Evolutionary conservation across 306 rosid species (phyloP), one percentile per base, ranked within the genome.

Genomic region (Biancaea sappan): DNA sequence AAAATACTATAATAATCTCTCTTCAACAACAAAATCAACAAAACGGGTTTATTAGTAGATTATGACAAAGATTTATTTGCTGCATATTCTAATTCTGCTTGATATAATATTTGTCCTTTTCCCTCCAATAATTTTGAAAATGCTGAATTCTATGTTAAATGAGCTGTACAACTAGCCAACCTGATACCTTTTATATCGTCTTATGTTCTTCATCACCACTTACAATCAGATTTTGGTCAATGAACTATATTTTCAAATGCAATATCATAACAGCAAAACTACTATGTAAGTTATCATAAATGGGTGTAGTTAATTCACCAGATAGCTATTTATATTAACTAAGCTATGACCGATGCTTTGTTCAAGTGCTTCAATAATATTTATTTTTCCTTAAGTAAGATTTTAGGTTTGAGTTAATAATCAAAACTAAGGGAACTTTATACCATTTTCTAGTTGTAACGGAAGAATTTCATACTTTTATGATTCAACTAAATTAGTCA

Each of bases 81-180:
- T 11, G 12, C 4, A 12, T 21, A 28, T n/a, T 35, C 52, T 61
- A 61, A 6, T 61, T 61, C 32, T 29, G 37, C 24, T 34, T 6
- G 47, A 32, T 64, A n/a, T 15, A 41, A 38, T 41, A 47, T 59
- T 69, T 80, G 79, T 74, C 76, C 76, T 60, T 74, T 74, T 13
- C 46, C 18, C 26, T 43, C 5, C 21, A 2, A 0, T 11, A 43
- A 60, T 26, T 63, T 54, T 64, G 69, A 64, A 81, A 63, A 53
- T 37, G 64, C 37, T 44, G 32, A 72, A 51, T 53, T 54, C 14
- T 67, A 28, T 19, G 51, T 44, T 69, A 76, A 70, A 35, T 75
- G 73, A 75, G 58, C 64, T 81, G 84, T 63, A 64, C 71, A 31
- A 54, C 24, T 43, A 24, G 77, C 3, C 77, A 61, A 69, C 70